Evolutionary conservation across 768 basidiomycete genomes (phyloP).

Genomic region (Tricholoma sp.): DNA sequence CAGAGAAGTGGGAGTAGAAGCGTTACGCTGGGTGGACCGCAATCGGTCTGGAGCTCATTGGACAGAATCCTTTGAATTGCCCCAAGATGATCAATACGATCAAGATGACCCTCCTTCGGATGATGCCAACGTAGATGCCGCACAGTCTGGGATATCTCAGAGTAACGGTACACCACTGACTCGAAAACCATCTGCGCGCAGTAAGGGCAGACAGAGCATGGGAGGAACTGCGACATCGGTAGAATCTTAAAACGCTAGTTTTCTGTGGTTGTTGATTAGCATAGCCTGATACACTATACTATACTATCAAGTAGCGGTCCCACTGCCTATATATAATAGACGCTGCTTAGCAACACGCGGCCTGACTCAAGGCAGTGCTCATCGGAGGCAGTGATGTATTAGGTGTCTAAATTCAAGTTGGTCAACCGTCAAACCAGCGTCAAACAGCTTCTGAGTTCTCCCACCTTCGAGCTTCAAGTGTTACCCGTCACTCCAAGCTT

Average conservation of each 20-base stretch:
- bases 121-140: slow-evolving; percentile 19
- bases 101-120: slow-evolving; percentile 26
- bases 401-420: neutral
- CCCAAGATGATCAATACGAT: slow-evolving; percentile 39
- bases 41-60: slow-evolving; percentile 56
- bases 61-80: slow-evolving; percentile 38
- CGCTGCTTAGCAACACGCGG: neutral
- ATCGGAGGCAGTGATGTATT: neutral
- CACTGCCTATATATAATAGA: neutral
- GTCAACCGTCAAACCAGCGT: no score
- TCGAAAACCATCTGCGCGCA: slow-evolving; percentile 55
- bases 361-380: slow-evolving; percentile 8
- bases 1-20: slow-evolving; percentile 54
- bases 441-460: neutral
- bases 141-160: slow-evolving; percentile 23
- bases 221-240: slow-evolving; percentile 39
- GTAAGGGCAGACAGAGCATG: slow-evolving; percentile 48
- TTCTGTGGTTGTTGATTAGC: neutral
- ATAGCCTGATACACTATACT: no score
- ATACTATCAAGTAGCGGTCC: no score
- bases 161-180: slow-evolving; percentile 59
- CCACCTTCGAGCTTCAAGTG: neutral
- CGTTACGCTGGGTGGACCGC: slow-evolving; percentile 71
- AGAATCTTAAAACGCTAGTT: slow-evolving; percentile 11
- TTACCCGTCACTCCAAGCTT: neutral